These are phyloP conservation scores for Trypanosoma platydactyli DNA, from an alignment of 208 protist species.

Conservation along the genomic window DNA sequence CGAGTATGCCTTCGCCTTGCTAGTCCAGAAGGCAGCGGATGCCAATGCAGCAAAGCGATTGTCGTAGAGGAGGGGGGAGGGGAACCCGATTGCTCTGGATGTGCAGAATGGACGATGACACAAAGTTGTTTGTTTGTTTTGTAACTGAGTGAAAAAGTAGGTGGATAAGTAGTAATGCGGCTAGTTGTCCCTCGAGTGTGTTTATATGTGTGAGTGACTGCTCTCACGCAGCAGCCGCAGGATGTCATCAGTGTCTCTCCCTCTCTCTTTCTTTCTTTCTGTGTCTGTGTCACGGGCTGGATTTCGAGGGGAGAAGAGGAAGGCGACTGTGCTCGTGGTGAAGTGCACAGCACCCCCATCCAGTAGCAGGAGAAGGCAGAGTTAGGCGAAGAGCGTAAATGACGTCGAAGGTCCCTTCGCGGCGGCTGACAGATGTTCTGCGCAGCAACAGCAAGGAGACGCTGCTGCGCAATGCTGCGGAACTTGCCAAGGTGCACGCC, in stretches of 20 bases:
- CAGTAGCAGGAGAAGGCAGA: slow-evolving; percentile 5
- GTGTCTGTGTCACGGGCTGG: too few species aligned
- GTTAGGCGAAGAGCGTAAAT: slow-evolving; percentile 26
- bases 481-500: slow-evolving; percentile 46
- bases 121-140: too few species aligned
- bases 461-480: slow-evolving; percentile 55
- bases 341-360: too few species aligned
- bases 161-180: not conserved
- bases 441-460: slow-evolving; percentile 55
- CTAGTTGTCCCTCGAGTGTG: too few species aligned
- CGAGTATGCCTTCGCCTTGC: slow-evolving; percentile 65
- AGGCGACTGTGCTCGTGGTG: too few species aligned
- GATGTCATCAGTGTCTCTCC: not conserved
- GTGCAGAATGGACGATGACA: too few species aligned
- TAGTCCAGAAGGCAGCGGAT: slow-evolving; percentile 9
- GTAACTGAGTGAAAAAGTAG: not conserved
- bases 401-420: slow-evolving; percentile 51
- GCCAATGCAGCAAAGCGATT: not conserved
- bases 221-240: too few species aligned
- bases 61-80: not conserved
- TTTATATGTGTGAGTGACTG: too few species aligned
- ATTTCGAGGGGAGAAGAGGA: not conserved
- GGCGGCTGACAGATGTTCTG: slow-evolving; percentile 76
- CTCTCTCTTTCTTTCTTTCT: too few species aligned
- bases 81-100: too few species aligned